phyloP scores from a whole-genome alignment of 768 basidiomycete genomes.

The Plicaturopsis crispa region DNA sequence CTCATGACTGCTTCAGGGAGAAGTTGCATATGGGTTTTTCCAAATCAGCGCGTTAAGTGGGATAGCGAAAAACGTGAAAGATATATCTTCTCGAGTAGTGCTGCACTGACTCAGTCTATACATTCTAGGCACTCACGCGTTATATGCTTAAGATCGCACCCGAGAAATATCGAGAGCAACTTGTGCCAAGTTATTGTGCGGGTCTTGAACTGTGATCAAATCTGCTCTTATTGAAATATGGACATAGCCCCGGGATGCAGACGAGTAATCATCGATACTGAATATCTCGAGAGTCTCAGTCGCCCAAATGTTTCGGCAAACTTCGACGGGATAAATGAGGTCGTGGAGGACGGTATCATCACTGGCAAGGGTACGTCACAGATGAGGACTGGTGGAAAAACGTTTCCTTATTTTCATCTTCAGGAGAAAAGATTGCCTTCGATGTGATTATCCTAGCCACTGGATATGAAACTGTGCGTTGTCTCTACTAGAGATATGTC shows the following conservation, averaged over 20 bases:
- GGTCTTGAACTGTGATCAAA: slow-evolving; percentile 1
- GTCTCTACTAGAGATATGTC: too few species aligned
- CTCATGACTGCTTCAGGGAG: too few species aligned
- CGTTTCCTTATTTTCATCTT: too few species aligned
- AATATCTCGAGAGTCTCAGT: slow-evolving; percentile 21
- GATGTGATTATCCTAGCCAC: slow-evolving; percentile 27
- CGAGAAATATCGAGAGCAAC: slow-evolving; percentile 17
- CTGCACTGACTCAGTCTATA: background rate
- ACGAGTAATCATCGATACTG: slow-evolving; percentile 23
- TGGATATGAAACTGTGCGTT: slow-evolving; percentile 16
- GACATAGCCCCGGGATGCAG: slow-evolving; percentile 16
- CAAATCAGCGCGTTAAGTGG: background rate
- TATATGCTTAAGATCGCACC: slow-evolving; percentile 17
- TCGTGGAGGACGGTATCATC: slow-evolving; percentile 11
- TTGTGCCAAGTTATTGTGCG: slow-evolving; percentile 22
- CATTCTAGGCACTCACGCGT: slow-evolving; percentile 2
- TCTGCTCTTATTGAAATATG: background rate
- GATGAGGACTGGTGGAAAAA: too few species aligned
- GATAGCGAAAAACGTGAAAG: too few species aligned
- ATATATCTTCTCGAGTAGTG: too few species aligned
- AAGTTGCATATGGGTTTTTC: background rate
- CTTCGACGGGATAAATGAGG: slow-evolving; percentile 13
- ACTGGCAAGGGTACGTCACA: background rate
- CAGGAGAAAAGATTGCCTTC: slow-evolving; percentile 20
- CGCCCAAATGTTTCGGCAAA: slow-evolving; percentile 20